Conservation (phyloP, 2,329 filamentous ascomycete genomes). For the Diaporthe sp. region DNA sequence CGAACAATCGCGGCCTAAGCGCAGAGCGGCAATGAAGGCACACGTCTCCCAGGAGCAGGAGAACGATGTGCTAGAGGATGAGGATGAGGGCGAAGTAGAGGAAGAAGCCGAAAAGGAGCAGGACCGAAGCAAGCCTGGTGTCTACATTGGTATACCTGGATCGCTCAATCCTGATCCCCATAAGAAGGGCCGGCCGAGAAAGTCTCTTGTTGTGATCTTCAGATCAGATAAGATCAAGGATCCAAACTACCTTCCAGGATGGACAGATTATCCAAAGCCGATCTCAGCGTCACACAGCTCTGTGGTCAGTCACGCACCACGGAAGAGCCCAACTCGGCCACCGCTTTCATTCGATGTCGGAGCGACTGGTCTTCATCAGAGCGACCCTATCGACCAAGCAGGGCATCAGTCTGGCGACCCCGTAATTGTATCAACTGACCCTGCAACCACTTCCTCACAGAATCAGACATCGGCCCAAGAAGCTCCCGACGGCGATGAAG, state of each 20-base stretch:
- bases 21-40: slow-evolving; percentile 22
- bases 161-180: slow-evolving; percentile 45
- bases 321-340: slow-evolving; percentile 6
- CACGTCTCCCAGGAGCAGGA: not conserved
- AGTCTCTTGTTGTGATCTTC: slow-evolving; percentile 51
- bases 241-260: slow-evolving; percentile 39
- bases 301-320: not conserved
- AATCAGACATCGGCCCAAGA: not conserved
- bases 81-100: slow-evolving; percentile 1
- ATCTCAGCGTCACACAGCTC: not conserved
- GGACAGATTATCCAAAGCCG: slow-evolving; percentile 35
- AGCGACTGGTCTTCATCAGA: not conserved
- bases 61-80: not conserved
- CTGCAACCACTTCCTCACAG: not conserved
- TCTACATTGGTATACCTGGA: slow-evolving; percentile 48
- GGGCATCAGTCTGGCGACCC: not conserved
- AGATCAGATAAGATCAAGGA: slow-evolving; percentile 48
- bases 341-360: not conserved
- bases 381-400: not conserved
- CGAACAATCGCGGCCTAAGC: slow-evolving; percentile 20
- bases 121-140: slow-evolving; percentile 41
- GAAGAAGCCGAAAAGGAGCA: slow-evolving; percentile 28
- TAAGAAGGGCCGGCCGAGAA: slow-evolving; percentile 50
- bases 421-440: not conserved
- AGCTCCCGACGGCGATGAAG: not conserved